Conservation (phyloP, 257 asterid species). For the Solanum tarijense region DNA sequence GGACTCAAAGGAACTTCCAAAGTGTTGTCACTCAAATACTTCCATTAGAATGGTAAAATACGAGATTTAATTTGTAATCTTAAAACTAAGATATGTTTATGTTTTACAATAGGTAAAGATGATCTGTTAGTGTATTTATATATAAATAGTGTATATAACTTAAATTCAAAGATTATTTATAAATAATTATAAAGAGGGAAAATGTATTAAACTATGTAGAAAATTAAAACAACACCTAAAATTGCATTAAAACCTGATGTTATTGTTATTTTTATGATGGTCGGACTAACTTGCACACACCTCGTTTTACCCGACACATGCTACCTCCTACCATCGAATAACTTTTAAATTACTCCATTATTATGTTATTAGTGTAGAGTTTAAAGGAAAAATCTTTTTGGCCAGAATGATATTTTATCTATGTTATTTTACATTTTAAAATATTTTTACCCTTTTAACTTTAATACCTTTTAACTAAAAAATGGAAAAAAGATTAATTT, state of each 20-base stretch:
- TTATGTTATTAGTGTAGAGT: neutral
- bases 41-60: neutral
- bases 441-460: too few relatives aligned
- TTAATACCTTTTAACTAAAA: too few relatives aligned
- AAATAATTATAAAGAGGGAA: neutral
- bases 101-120: neutral
- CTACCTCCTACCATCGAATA: neutral
- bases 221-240: neutral
- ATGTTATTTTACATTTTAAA: too few relatives aligned
- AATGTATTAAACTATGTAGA: neutral
- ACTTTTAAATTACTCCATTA: neutral
- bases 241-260: neutral
- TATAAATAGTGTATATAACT: neutral
- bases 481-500: too few relatives aligned
- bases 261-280: neutral
- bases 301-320: neutral
- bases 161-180: fast-evolving
- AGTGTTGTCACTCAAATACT: neutral
- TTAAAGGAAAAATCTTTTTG: too few relatives aligned
- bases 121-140: fast-evolving
- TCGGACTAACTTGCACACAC: fast-evolving
- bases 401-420: too few relatives aligned
- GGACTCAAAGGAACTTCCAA: neutral
- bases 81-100: neutral
- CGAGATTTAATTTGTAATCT: neutral